A percentile compares a stretch with the other conserved stretches of the same genome.
Evolutionary conservation across 768 basidiomycete genomes (phyloP).

Genomic region (Stropharia rugosoannulata): DNA sequence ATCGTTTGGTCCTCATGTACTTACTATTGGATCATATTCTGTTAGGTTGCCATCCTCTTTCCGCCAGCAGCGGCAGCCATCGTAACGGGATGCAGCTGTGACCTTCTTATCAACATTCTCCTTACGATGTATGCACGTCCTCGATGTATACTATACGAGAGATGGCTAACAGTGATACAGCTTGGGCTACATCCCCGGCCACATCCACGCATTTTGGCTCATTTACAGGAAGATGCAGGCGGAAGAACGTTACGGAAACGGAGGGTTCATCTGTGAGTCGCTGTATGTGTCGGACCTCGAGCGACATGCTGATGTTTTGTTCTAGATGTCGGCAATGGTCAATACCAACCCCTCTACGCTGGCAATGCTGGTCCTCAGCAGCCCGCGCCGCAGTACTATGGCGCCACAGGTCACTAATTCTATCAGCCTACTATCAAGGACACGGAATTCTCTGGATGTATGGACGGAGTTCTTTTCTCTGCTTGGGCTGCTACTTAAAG

Average conservation of each 20-base stretch:
- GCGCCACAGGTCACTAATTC: conserved; percentile 34
- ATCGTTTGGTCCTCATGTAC: neutral
- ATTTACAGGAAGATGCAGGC: conserved; percentile 91
- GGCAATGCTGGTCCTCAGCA: conserved; percentile 15
- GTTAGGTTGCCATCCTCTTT: conserved; percentile 74
- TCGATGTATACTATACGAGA: neutral
- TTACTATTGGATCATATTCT: neutral
- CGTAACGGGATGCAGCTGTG: conserved; percentile 81
- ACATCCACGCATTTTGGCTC: conserved; percentile 82
- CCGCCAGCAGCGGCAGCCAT: conserved; percentile 80
- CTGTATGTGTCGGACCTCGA: neutral
- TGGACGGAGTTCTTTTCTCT: neutral
- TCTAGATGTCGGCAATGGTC: conserved; percentile 40
- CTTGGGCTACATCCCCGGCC: conserved; percentile 77
- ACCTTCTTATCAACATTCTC: conserved; percentile 81
- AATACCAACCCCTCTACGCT: conserved; percentile 40
- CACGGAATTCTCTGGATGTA: neutral
- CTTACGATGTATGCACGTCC: conserved; percentile 65
- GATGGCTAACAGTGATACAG: conserved; percentile 29
- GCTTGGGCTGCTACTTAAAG: too few species aligned
- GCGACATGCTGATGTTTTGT: neutral
- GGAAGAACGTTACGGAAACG: conserved; percentile 76
- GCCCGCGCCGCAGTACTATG: conserved; percentile 37
- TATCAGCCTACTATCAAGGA: neutral
- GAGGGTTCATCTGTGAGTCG: conserved; percentile 73